Conservation (phyloP, 2,329 filamentous ascomycete species). For the Diaporthe ilicicola region DNA sequence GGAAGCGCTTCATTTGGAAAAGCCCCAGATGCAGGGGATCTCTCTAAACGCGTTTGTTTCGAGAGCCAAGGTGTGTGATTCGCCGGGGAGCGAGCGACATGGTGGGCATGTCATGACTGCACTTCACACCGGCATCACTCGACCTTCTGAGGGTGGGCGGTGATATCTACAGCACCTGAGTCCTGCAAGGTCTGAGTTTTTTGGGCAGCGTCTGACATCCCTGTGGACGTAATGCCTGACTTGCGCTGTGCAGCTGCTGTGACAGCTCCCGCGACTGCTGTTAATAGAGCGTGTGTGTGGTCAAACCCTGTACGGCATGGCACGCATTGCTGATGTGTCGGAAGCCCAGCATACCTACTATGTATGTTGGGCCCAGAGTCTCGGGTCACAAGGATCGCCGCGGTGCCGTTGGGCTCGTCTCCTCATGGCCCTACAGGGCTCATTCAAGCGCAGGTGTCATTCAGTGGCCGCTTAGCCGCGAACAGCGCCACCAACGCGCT, state of each 20-base stretch:
- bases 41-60: slow-evolving; percentile 20
- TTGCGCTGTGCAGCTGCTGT: neutral
- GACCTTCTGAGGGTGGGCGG: neutral
- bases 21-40: slow-evolving; percentile 13
- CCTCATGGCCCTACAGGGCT: slow-evolving; percentile 24
- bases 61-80: slow-evolving; percentile 17
- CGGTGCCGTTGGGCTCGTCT: slow-evolving; percentile 24
- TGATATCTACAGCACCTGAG: neutral
- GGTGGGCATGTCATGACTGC: slow-evolving; percentile 12
- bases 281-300: slow-evolving; percentile 11
- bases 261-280: neutral
- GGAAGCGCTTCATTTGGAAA: slow-evolving; percentile 22
- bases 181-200: neutral
- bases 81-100: slow-evolving; percentile 25
- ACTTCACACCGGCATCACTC: slow-evolving; percentile 7
- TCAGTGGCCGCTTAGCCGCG: slow-evolving; percentile 30
- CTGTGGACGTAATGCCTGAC: neutral
- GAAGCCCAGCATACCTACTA: neutral
- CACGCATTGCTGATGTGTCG: neutral
- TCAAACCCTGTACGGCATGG: neutral
- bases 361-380: slow-evolving; percentile 16
- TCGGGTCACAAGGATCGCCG: slow-evolving; percentile 17
- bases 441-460: slow-evolving; percentile 20
- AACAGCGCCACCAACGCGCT: slow-evolving; percentile 31
- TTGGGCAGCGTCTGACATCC: neutral